phyloP scores from a whole-genome alignment of 805 yeast species.

The Starmerella bombi region DNA sequence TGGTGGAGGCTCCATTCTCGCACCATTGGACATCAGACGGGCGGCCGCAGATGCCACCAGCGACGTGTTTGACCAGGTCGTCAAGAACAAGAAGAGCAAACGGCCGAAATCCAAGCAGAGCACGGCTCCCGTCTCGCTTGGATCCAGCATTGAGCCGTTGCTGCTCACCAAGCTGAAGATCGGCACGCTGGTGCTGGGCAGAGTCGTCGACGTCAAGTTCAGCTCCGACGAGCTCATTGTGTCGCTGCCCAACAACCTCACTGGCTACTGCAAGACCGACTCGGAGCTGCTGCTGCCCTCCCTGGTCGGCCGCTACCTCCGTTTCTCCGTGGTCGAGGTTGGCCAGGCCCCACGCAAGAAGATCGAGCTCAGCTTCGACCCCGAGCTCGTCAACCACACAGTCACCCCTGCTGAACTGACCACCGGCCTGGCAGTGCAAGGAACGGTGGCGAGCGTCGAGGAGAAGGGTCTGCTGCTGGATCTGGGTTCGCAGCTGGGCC shows the following conservation, averaged over 20 bases:
- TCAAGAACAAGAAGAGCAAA: constrained; percentile 24
- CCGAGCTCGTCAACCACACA: constrained; percentile 50
- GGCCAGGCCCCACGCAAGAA: constrained; percentile 29
- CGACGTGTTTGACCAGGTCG: constrained; percentile 40
- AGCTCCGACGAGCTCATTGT: constrained; percentile 47
- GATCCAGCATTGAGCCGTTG: constrained; percentile 44
- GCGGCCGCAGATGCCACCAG: constrained; percentile 84
- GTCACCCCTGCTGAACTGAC: constrained; percentile 51
- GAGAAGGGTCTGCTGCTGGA: constrained; percentile 82
- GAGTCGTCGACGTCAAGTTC: constrained; percentile 42
- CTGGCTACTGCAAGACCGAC: constrained; percentile 53
- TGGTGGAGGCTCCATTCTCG: constrained; percentile 69
- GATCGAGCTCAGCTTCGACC: constrained; percentile 45
- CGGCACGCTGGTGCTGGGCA: constrained; percentile 70
- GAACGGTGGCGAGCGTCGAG: constrained; percentile 63
- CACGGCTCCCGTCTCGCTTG: constrained; percentile 22
- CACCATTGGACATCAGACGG: constrained; percentile 83
- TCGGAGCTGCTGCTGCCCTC: constrained; percentile 43
- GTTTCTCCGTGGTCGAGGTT: constrained; percentile 59
- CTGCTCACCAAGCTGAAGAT: constrained; percentile 49
- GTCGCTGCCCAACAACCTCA: constrained; percentile 65
- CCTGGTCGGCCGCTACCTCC: constrained; percentile 72
- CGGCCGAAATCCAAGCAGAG: constrained; percentile 30
- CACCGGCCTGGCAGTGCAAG: constrained; percentile 57
- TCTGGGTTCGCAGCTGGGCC: constrained; percentile 38